Conservation (phyloP, 768 basidiomycete genomes). For the Tricholoma sp. region DNA sequence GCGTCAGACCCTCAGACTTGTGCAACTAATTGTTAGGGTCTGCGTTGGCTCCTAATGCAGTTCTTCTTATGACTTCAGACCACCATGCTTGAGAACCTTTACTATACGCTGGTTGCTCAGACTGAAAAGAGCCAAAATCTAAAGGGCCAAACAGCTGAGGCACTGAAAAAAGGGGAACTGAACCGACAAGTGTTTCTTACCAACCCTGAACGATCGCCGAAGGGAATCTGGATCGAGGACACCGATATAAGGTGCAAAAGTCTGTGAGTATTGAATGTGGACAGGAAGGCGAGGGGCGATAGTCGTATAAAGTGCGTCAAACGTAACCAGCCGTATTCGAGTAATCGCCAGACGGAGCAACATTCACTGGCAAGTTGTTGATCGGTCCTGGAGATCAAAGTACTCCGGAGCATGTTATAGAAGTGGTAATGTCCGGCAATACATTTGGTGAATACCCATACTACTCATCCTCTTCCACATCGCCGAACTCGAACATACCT, state of each 20-base stretch:
- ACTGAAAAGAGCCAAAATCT: conserved; percentile 47
- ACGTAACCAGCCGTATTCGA: conserved; percentile 68
- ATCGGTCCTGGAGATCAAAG: background rate
- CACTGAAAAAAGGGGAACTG: background rate
- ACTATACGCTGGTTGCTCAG: conserved; percentile 53
- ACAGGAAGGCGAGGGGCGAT: conserved; percentile 65
- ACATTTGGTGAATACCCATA: background rate
- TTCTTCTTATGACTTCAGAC: conserved; percentile 69
- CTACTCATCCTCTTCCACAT: conserved; percentile 78
- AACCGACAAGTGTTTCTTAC: conserved; percentile 26
- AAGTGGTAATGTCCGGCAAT: too few relatives aligned
- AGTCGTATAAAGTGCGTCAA: conserved; percentile 75
- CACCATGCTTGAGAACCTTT: conserved; percentile 62
- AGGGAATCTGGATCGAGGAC: conserved; percentile 46
- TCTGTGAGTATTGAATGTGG: conserved; percentile 58
- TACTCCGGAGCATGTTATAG: too few relatives aligned
- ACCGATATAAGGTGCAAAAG: conserved; percentile 67
- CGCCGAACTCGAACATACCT: conserved; percentile 92
- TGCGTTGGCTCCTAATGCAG: conserved; percentile 73
- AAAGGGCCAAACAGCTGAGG: conserved; percentile 1
- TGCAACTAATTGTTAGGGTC: conserved; percentile 42
- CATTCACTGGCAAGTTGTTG: too few relatives aligned
- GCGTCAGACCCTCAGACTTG: background rate
- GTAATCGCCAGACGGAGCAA: background rate
- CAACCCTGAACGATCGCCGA: conserved; percentile 53